Conservation (phyloP, 2,329 filamentous ascomycete genomes). For the Penicillium occitanis region DNA sequence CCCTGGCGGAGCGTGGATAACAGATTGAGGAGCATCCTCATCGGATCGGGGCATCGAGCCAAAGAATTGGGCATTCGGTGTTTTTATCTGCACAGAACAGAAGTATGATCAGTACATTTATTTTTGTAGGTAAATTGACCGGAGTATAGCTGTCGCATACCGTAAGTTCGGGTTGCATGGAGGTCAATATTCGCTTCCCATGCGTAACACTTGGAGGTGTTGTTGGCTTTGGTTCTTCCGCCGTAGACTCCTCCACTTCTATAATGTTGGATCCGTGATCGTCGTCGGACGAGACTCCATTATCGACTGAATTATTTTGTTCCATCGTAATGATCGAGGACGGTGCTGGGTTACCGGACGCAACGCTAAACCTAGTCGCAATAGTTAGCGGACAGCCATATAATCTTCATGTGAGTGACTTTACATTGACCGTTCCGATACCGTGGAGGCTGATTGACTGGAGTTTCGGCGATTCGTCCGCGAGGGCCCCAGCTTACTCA, state of each 20-base stretch:
- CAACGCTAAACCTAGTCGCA: constrained; percentile 2
- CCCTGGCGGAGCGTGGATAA: constrained; percentile 84
- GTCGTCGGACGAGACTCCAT: constrained; percentile 1
- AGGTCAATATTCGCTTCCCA: constrained; percentile 14
- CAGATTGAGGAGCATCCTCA: constrained; percentile 70
- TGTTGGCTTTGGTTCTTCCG: background rate
- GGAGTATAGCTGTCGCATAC: constrained; percentile 24
- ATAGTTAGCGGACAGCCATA: background rate
- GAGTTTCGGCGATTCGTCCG: constrained; percentile 19
- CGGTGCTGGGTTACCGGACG: constrained; percentile 6
- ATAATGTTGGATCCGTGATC: constrained; percentile 10
- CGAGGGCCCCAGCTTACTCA: constrained; percentile 18
- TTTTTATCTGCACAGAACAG: constrained; percentile 33
- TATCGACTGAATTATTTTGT: background rate
- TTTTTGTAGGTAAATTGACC: background rate
- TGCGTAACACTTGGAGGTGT: constrained; percentile 12
- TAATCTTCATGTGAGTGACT: background rate
- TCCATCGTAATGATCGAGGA: constrained; percentile 9
- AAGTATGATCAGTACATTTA: constrained; percentile 11
- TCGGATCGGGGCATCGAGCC: constrained; percentile 48
- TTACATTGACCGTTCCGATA: constrained; percentile 20
- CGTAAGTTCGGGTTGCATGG: constrained; percentile 27
- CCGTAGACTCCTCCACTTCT: background rate
- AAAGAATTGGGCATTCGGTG: constrained; percentile 24
- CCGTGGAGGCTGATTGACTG: constrained; percentile 15